These are phyloP conservation scores for Cryptococcus wingfieldii DNA, from an alignment of 1,284 basidiomycete species.

Conservation along the genomic window DNA sequence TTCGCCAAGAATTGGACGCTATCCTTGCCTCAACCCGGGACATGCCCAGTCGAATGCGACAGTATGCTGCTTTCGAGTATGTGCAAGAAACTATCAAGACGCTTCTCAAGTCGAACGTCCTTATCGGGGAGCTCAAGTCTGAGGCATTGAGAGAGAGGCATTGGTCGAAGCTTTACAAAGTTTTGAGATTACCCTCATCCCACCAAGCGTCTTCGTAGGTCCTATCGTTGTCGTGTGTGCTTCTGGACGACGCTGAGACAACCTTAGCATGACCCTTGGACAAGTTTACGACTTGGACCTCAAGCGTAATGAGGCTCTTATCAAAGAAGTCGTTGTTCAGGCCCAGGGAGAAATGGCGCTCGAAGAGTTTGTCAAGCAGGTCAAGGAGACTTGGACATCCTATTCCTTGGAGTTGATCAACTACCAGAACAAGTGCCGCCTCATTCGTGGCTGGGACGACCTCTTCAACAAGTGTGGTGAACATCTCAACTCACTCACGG, in stretches of 20 bases:
- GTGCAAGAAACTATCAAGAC: conserved; percentile 86
- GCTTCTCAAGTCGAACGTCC: conserved; percentile 80
- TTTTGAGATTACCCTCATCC: conserved; percentile 64
- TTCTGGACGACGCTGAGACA: conserved; percentile 22
- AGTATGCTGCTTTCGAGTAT: conserved; percentile 98
- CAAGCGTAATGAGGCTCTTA: conserved; percentile 81
- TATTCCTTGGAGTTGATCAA: conserved; percentile 96
- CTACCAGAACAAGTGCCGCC: conserved; percentile 96
- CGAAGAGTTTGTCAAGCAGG: conserved; percentile 89
- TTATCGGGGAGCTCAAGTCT: conserved; percentile 90
- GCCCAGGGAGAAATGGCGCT: conserved; percentile 99
- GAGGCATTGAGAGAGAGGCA: conserved; percentile 97
- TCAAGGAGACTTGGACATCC: conserved; percentile 94
- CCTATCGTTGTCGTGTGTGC: conserved; percentile 8
- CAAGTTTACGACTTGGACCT: conserved; percentile 96
- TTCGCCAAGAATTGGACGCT: conserved; percentile 88
- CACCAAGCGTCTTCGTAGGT: conserved; percentile 56
- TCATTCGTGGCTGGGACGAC: conserved; percentile 97
- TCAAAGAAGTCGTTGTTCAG: conserved; percentile 93
- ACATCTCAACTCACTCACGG: conserved; percentile 89
- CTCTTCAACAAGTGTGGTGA: conserved; percentile 94
- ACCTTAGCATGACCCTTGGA: conserved; percentile 81
- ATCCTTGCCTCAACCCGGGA: conserved; percentile 88
- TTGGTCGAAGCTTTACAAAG: conserved; percentile 97
- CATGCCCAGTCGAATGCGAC: conserved; percentile 98